Base-by-base conservation (phyloP, 371 early-diverging fungal species). In the Nematocida major region DNA sequence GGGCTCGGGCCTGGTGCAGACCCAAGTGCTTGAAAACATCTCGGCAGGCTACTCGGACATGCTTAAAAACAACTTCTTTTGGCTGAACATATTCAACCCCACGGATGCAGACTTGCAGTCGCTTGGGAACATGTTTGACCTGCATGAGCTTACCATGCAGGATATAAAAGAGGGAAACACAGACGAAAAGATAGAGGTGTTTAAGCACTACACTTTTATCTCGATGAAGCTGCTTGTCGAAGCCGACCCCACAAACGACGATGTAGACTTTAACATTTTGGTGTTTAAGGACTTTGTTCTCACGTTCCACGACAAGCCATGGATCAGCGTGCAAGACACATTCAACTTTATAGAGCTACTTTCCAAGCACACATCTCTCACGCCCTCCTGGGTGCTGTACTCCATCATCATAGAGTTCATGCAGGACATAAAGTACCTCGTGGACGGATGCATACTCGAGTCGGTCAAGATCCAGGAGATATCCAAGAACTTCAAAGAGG, bases 61-160 rank as follows among this genome's bases (percentile, higher is more conserved):
- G 15, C 42, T 54, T 26, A 63, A 54, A 73, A 59, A 1, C 24
- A 70, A 65, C 39, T 80, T 63, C 43, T 82, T 68, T 42, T 83
- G 83, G 83, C 48, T 83, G 42, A 83, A 82, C 57, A 83, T 80
- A 5, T 83, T 83, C 61, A 76, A 82, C 68, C 83, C 83, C 13
- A 49, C 63, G 24, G 81, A 81, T 26, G 9, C 53, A 30, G 83
- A 83, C 62, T 51, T 83, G 26, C 32, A 76, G 36, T 30, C 67
- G 1, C 47, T 83, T 7, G 50, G 73, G 1, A 45, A 62, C 15
- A 51, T 57, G 43, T 82, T 69, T 65, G 65, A 79, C 24, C 66
- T 83, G n/a, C 78, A 83, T 49, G 79, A 80, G 30, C 54, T 81
- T 1, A 78, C 82, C 34, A n/a, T 83, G 1, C 59, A 50, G 13